Base-by-base conservation (phyloP, 768 basidiomycete genomes). In the Clathrus columnatus region DNA sequence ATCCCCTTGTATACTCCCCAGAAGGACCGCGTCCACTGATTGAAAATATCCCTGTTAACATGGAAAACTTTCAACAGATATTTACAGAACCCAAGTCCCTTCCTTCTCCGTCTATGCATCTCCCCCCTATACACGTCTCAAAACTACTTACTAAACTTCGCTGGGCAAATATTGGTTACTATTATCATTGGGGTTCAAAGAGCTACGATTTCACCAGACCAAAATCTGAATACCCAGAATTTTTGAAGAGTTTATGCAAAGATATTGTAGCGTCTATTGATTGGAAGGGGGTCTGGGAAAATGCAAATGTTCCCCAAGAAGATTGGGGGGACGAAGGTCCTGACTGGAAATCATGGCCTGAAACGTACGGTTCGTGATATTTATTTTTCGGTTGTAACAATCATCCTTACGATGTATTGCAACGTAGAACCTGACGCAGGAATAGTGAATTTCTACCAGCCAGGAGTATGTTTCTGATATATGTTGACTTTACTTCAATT, bases 111-210 rank as follows among this genome's bases (percentile, higher is more conserved):
- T 89, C 90, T 2, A 65, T 74, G 1, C 81, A 81, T 2, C 72
- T 79, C 2, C 73, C 69, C 10, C 75, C 84, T 0, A 65, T 72
- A 7, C 66, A 68, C 2, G 71, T 80, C 1, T 79, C 79, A 0
- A 70, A 77, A 24, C 77, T 97, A 14, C 62, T 94, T 16, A 74
- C 73, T 5, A 93, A 89, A 66, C 67, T 99, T 48, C 79, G 95
- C 48, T 99, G 95, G 95, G 87, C 91, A 1, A 98, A 95, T 63
- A 86, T 99, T 48, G 95, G 95, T 8, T 89, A 88, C 83, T 89
- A 80, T 51, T 99, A 99, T 68, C 91, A 98, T 72, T 97, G 95
- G 95, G 88, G 90, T 2, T 88, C 83, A 26, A 99, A 98, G 64
- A 84, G 88, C 57, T 99, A 99, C 65, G 91, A 96, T 64, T 93